Evolutionary conservation across 331 rosid genomes (phyloP), one percentile per base, ranked within the genome.

Genomic region (Erythrophleum ivorense): DNA sequence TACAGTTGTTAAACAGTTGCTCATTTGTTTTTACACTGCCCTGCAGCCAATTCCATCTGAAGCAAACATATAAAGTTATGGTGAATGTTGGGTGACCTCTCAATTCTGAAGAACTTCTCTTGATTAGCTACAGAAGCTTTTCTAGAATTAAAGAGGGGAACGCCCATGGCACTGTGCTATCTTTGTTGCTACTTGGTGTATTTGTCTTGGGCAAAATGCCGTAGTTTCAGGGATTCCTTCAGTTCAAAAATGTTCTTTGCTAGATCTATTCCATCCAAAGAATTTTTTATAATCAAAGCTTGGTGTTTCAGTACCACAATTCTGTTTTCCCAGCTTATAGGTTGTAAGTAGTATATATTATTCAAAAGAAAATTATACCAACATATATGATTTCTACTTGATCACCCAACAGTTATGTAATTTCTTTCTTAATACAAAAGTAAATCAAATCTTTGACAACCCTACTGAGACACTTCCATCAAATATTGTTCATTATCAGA

Each of bases 401-500:
- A 43, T 19, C 71, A 40, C 34, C 70, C 45, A 45, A 64, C 33
- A 66, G 50, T 48, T 43, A 46, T 66, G 53, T 45, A 48, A 24
- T 45, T 31, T 53, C 10, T 74, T 16, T 48, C 12, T 29, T 33
- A 78, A 9, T 18, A 73, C 48, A 24, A 49, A 29, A 45, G 62
- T 4, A 16, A 50, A 29, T 29, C 62, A 40, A 29, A 80, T 63
- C 45, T 43, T 63, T 78, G 62, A 43, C 74, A 45, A 72, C 71
- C 19, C 38, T 49, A 41, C 3, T 15, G 19, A 31, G 49, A 81
- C 38, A 41, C 19, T 24, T 24, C 29, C 29, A 31, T 31, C 5
- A 21, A 54, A 34, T 3, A 76, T 68, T 58, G 24, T 69, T 24
- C 29, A 24, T 24, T 24, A 24, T 24, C 29, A n/a, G 57, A 4